These are phyloP conservation scores for Microbotryum violaceum DNA, from an alignment of 1,284 basidiomycete genomes.

Conservation along the genomic window DNA sequence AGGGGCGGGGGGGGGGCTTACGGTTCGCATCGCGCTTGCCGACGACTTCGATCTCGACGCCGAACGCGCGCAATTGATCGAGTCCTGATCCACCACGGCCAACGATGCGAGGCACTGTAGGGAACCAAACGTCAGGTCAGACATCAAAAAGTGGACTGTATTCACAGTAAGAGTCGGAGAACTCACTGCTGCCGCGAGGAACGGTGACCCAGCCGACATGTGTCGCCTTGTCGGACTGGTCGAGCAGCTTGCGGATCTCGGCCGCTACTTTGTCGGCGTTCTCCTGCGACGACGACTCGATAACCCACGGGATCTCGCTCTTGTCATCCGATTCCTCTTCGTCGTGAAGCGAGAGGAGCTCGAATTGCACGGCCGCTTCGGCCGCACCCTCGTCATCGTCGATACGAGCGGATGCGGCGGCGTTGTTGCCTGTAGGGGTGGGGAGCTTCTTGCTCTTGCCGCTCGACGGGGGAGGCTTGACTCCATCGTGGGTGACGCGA, in stretches of 20 bases:
- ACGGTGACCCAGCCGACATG: conserved; percentile 34
- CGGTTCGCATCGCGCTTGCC: conserved; percentile 35
- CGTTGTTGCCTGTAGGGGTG: conserved; percentile 35
- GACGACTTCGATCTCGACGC: conserved; percentile 35
- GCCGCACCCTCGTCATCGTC: conserved; percentile 54
- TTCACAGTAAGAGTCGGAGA: neutral
- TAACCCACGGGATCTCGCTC: conserved; percentile 33
- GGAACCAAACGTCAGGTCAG: neutral
- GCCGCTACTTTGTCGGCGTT: conserved; percentile 64
- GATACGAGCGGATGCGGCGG: conserved; percentile 57
- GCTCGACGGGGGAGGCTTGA: conserved; percentile 57
- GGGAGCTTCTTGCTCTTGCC: conserved; percentile 23
- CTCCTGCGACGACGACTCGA: conserved; percentile 69
- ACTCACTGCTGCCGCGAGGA: conserved; percentile 27
- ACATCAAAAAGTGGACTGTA: too few relatives aligned
- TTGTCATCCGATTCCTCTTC: conserved; percentile 3
- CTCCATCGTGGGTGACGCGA: conserved; percentile 60
- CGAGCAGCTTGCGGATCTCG: conserved; percentile 60
- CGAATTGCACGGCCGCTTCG: conserved; percentile 56
- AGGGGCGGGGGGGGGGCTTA: neutral
- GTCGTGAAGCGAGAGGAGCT: conserved; percentile 66
- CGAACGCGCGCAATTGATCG: conserved; percentile 30
- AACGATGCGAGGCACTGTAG: conserved; percentile 30
- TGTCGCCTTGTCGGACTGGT: conserved; percentile 57
- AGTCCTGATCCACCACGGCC: conserved; percentile 34